Percentiles rank a stretch among this genome's conserved stretches.
Conservation (phyloP, 2,329 filamentous ascomycete species). For the Aspergillus bombycis region DNA sequence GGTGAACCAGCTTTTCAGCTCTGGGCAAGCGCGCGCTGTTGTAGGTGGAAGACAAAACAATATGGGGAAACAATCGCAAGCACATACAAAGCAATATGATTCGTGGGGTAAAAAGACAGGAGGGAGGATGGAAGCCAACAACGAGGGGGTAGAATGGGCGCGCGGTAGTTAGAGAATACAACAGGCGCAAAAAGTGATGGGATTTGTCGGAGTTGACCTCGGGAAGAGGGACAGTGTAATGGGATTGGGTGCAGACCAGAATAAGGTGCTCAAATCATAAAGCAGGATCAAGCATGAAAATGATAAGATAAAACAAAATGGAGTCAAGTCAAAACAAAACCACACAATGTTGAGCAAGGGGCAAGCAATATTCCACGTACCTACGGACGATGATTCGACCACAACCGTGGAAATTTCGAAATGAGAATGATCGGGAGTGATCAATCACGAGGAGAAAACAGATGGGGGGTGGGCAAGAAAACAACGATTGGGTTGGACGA, state of each 20-base stretch:
- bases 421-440: conserved; percentile 5
- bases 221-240: conserved; percentile 15
- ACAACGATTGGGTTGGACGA: conserved; percentile 26
- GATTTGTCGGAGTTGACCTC: conserved; percentile 1
- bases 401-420: conserved; percentile 10
- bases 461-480: conserved; percentile 21
- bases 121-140: not conserved
- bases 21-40: not conserved
- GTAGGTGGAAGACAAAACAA: not conserved
- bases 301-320: conserved; percentile 8
- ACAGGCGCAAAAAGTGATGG: conserved; percentile 4
- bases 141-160: conserved; percentile 10
- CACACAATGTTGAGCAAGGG: conserved; percentile 5
- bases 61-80: conserved; percentile 3
- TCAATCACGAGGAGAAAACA: conserved; percentile 18
- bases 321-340: conserved; percentile 5
- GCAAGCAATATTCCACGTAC: conserved; percentile 11
- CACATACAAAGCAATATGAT: conserved; percentile 19
- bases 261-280: conserved; percentile 19
- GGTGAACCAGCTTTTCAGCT: conserved; percentile 3
- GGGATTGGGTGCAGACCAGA: conserved; percentile 21
- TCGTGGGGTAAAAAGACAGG: conserved; percentile 15
- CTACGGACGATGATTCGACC: conserved; percentile 11
- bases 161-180: conserved; percentile 8
- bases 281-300: conserved; percentile 2